Conservation (phyloP, 768 basidiomycete genomes). For the Boletellus ananas region DNA sequence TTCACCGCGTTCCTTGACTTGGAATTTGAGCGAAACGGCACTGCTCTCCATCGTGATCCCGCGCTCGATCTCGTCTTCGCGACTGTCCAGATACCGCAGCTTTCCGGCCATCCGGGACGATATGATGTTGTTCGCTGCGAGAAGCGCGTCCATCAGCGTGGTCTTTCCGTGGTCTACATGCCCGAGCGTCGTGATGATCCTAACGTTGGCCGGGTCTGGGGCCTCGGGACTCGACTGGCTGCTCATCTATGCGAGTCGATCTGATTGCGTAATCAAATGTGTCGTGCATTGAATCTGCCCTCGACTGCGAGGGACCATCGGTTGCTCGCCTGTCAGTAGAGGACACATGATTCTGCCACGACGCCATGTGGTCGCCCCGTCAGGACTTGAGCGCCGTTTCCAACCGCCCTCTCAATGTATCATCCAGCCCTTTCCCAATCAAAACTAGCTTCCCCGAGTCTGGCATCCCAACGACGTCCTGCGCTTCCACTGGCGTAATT, state of each 20-base stretch:
- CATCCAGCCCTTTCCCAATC: constrained; percentile 77
- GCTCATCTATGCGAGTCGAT: constrained; percentile 6
- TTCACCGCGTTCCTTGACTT: constrained; percentile 64
- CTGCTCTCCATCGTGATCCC: constrained; percentile 99
- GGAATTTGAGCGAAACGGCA: constrained; percentile 87
- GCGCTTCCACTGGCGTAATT: constrained; percentile 45
- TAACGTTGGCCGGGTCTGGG: constrained; percentile 46
- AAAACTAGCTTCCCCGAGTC: constrained; percentile 78
- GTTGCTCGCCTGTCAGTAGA: too few relatives aligned
- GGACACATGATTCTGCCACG: too few relatives aligned
- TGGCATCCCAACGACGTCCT: constrained; percentile 44
- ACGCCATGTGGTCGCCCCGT: too few relatives aligned
- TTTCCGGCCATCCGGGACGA: constrained; percentile 93
- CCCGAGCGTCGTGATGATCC: constrained; percentile 82
- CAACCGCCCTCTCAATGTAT: constrained; percentile 52
- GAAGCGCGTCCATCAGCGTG: constrained; percentile 88
- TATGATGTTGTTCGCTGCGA: constrained; percentile 98
- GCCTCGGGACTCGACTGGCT: constrained; percentile 12
- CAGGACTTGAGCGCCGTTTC: constrained; percentile 22
- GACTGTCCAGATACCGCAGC: constrained; percentile 89
- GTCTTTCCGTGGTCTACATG: constrained; percentile 98
- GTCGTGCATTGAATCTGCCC: too few relatives aligned
- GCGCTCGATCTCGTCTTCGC: constrained; percentile 95
- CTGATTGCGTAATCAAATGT: too few relatives aligned
- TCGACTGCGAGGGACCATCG: too few relatives aligned